phyloP scores from a whole-genome alignment of 441 rosid genomes.

The Brassica balearica region DNA sequence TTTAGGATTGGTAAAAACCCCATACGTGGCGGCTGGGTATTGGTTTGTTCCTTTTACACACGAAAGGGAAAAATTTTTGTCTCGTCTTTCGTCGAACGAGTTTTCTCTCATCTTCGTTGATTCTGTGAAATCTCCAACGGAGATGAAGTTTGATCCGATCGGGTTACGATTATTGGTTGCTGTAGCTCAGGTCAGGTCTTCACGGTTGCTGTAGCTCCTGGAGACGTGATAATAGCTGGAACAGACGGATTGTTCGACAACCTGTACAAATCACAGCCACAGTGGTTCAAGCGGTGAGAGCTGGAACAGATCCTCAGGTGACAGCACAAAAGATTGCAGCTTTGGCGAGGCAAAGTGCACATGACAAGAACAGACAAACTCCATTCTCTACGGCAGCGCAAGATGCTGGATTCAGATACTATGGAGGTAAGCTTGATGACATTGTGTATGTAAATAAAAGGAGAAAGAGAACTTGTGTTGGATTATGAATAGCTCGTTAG shows the following conservation, averaged over 20 bases:
- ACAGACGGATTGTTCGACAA: constrained; percentile 97
- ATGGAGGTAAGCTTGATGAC: neutral
- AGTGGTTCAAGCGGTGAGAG: constrained; percentile 81
- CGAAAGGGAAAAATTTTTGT: too few species aligned
- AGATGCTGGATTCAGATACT: constrained; percentile 38
- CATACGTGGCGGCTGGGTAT: too few species aligned
- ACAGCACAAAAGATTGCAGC: constrained; percentile 98
- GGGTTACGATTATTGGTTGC: too few species aligned
- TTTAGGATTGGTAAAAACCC: too few species aligned
- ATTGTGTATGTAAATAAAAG: constrained; percentile 33
- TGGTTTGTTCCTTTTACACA: too few species aligned
- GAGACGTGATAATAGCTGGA: constrained; percentile 94
- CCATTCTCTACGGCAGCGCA: constrained; percentile 96
- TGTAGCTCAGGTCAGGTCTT: constrained; percentile 64
- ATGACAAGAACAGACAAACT: constrained; percentile 78
- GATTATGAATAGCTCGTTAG: constrained; percentile 4
- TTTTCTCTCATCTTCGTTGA: too few species aligned
- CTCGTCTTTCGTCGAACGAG: too few species aligned
- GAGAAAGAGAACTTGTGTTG: neutral
- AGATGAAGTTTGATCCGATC: too few species aligned
- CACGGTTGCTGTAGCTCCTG: constrained; percentile 73
- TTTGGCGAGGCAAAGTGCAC: constrained; percentile 85
- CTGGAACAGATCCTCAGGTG: constrained; percentile 80
- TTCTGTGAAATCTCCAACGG: too few species aligned
- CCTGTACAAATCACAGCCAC: constrained; percentile 85